Evolutionary conservation across 805 yeast genomes (phyloP).

Genomic region (Sugiyamaella mastotermitis): DNA sequence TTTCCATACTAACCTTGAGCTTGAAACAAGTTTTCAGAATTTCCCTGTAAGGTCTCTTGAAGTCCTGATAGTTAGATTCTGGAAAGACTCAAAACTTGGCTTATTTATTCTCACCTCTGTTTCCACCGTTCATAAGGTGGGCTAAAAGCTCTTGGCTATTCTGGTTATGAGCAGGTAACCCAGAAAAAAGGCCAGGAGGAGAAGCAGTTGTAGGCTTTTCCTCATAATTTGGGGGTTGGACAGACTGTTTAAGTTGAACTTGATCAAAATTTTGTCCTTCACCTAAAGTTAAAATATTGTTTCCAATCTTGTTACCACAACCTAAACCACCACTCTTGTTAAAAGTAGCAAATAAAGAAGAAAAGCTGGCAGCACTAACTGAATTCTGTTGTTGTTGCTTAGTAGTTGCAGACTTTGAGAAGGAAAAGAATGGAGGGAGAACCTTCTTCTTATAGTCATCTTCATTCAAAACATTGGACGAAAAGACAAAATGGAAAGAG

Average conservation of each 20-base stretch:
- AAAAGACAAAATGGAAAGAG: constrained; percentile 24
- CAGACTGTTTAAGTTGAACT: not conserved
- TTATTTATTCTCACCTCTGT: constrained; percentile 10
- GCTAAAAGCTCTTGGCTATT: constrained; percentile 76
- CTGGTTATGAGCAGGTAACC: constrained; percentile 20
- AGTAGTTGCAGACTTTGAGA: constrained; percentile 5
- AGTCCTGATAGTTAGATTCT: too few relatives aligned
- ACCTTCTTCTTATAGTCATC: constrained; percentile 21
- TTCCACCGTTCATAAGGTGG: constrained; percentile 69
- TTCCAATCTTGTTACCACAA: constrained; percentile 5
- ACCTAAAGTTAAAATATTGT: not conserved
- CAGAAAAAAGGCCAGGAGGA: constrained; percentile 61
- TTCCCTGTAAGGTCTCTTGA: too few relatives aligned
- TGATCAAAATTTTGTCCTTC: not conserved
- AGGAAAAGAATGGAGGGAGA: constrained; percentile 27
- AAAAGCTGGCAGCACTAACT: constrained; percentile 1
- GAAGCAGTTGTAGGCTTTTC: constrained; percentile 36
- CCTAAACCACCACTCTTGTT: constrained; percentile 9
- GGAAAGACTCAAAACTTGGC: constrained; percentile 9
- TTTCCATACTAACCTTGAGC: too few relatives aligned
- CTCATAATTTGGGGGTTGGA: not conserved
- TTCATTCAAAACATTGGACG: constrained; percentile 20
- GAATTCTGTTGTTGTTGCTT: not conserved
- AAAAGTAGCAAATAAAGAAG: constrained; percentile 6
- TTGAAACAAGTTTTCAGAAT: too few relatives aligned